Evolutionary conservation across 1,284 basidiomycete species (phyloP).

Genomic region (Laetiporus sulphureus): DNA sequence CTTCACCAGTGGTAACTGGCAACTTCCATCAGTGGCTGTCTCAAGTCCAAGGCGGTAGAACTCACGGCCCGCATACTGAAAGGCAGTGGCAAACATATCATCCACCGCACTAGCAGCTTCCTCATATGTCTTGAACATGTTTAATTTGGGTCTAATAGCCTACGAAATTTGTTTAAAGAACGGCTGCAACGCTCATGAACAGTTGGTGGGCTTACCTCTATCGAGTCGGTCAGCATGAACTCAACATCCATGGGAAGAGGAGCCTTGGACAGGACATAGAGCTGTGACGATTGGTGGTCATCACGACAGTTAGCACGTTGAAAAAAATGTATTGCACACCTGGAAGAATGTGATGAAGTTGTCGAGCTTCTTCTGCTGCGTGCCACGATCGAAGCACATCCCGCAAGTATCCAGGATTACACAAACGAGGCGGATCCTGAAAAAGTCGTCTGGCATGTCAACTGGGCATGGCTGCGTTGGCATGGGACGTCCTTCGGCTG

Average conservation of each 20-base stretch:
- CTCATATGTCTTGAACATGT: constrained; percentile 65
- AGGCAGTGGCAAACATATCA: constrained; percentile 71
- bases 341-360: constrained; percentile 92
- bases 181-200: not conserved
- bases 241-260: constrained; percentile 94
- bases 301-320: not conserved
- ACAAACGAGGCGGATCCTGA: constrained; percentile 89
- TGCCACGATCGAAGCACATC: constrained; percentile 94
- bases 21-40: not conserved
- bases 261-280: constrained; percentile 86
- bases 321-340: constrained; percentile 44
- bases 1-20: constrained; percentile 42
- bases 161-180: constrained; percentile 22
- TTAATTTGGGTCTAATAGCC: constrained; percentile 76
- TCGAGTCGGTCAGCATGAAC: constrained; percentile 91
- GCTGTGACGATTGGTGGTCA: constrained; percentile 34
- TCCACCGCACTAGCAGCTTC: constrained; percentile 87
- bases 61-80: constrained; percentile 54
- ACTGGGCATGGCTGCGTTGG: constrained; percentile 72
- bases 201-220: constrained; percentile 57
- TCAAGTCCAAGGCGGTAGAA: constrained; percentile 5
- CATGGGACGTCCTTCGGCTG: constrained; percentile 86
- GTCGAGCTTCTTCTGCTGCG: constrained; percentile 87
- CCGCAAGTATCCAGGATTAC: constrained; percentile 93
- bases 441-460: constrained; percentile 95